Evolutionary conservation across 208 protist species (phyloP), one percentile per base, ranked within the genome.

Genomic region (Chromosphaera perkinsii): DNA sequence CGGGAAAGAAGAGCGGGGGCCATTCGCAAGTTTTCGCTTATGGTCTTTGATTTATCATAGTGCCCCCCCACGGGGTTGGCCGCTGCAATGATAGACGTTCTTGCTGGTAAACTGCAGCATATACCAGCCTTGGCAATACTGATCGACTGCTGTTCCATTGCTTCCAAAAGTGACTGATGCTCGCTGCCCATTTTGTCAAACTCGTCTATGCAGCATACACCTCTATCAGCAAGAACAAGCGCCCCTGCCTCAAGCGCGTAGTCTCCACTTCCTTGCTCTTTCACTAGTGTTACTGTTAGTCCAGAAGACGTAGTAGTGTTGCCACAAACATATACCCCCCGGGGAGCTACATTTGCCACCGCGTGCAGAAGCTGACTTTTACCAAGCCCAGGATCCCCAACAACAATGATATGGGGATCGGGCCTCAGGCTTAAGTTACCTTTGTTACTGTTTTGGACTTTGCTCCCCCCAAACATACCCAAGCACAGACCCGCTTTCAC

Each of bases 71-170:
- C 29, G 27, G 68, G 68, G 37, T 78, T 73, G 2, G 68, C 66
- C 2, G 97, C 97, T 0, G 95, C 95, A 35, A 99, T 86, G 17
- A 99, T 88, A 29, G 90, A 86, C 4, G 93, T 94, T 51, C 92
- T 84, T 47, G 96, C 91, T 0, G 92, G 92, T 56, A 99, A 88
- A 22, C 85, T 94, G 79, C 93, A 96, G 26, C 97, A 88, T 42
- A 91, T 88, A 51, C 92, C 93, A 2, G 94, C 95, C 82, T 99
- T 99, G 12, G 96, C 95, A 36, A 99, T 92, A 57, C 91, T 97
- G 37, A 99, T 93, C 31, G 82, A 89, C 78, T 98, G 94, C 81
- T 99, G 97, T 77, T 99, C 97, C 96, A 99, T 99, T 20, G 97
- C 95, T 81, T 99, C 97, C 7, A 99, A 82, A 47, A 99, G 87